Evolutionary conservation across 495 filamentous ascomycete species (phyloP).

Genomic region (Delitschia confertaspora): DNA sequence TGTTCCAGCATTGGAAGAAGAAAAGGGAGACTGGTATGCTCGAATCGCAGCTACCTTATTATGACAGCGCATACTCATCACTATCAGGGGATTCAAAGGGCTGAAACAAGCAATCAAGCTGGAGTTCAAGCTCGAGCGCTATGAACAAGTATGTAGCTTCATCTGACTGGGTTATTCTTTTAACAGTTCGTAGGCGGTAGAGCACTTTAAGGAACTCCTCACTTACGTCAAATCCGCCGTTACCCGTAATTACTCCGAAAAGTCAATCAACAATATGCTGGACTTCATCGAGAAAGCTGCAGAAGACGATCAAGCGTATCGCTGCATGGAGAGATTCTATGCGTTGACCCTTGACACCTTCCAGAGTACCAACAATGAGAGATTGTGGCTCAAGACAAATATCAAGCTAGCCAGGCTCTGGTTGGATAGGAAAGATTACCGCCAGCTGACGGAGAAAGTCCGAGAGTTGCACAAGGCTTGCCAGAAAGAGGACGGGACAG

Average conservation of each 20-base stretch:
- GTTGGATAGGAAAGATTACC: slow-evolving; percentile 84
- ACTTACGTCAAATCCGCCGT: slow-evolving; percentile 96
- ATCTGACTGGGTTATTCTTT: slow-evolving; percentile 13
- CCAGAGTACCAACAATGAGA: slow-evolving; percentile 95
- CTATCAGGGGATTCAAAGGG: slow-evolving; percentile 79
- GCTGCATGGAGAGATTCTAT: slow-evolving; percentile 95
- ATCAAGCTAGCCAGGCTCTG: slow-evolving; percentile 90
- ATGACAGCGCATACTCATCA: not conserved
- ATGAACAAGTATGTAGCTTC: slow-evolving; percentile 58
- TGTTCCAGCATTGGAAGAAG: slow-evolving; percentile 70
- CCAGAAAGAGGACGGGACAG: slow-evolving; percentile 76
- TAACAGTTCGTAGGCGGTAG: slow-evolving; percentile 59
- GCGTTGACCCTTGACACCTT: slow-evolving; percentile 86
- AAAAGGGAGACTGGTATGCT: slow-evolving; percentile 83
- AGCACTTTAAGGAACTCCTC: slow-evolving; percentile 89
- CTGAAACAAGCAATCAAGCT: slow-evolving; percentile 97
- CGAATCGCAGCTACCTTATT: not conserved
- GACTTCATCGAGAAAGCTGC: slow-evolving; percentile 94
- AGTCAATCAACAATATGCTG: slow-evolving; percentile 99
- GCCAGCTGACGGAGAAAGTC: slow-evolving; percentile 69
- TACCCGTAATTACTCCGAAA: slow-evolving; percentile 96
- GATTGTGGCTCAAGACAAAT: slow-evolving; percentile 96
- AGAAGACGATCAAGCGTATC: slow-evolving; percentile 65
- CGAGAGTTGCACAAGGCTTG: slow-evolving; percentile 84
- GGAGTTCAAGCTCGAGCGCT: slow-evolving; percentile 79